Percentiles rank a stretch among this genome's conserved stretches.
Conservation (phyloP, 176 grass and related monocot species). For the Musa schizocarpa region DNA sequence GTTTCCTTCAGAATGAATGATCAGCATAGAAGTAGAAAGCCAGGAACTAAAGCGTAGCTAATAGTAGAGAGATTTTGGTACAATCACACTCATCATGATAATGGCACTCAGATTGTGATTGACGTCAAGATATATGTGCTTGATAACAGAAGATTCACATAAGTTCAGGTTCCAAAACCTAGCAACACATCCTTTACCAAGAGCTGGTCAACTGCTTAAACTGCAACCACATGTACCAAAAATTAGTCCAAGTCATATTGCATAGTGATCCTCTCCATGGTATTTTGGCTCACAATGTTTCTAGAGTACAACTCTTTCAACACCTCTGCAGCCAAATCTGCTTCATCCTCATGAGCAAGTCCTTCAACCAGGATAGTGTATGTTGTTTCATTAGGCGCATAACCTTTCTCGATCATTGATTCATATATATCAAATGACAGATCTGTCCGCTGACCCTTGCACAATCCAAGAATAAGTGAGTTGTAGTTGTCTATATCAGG, state of each 20-base stretch:
- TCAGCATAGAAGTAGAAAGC: not conserved
- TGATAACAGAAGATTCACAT: not conserved
- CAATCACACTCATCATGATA: not conserved
- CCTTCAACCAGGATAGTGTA: conserved; percentile 27
- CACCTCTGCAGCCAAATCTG: conserved; percentile 20
- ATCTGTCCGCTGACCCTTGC: conserved; percentile 26
- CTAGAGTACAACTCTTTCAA: conserved; percentile 25
- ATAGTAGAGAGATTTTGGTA: not conserved
- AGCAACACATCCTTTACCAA: not conserved
- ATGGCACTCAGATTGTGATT: not conserved
- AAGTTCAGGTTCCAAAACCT: not conserved
- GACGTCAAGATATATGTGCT: not conserved
- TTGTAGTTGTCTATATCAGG: conserved; percentile 28
- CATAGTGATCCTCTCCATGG: conserved; percentile 21
- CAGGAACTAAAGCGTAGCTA: not conserved
- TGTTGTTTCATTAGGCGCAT: conserved; percentile 24
- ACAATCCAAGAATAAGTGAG: conserved; percentile 27
- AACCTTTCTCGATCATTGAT: conserved; percentile 24
- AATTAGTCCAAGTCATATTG: conserved; percentile 28
- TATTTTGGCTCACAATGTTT: conserved; percentile 20
- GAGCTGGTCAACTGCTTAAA: not conserved
- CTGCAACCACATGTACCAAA: not conserved
- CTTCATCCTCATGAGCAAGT: conserved; percentile 27
- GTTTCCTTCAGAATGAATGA: not conserved
- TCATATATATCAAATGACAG: conserved; percentile 23